phyloP scores from a whole-genome alignment of 2,329 filamentous ascomycete genomes.

The Neofusicoccum umdonicola region DNA sequence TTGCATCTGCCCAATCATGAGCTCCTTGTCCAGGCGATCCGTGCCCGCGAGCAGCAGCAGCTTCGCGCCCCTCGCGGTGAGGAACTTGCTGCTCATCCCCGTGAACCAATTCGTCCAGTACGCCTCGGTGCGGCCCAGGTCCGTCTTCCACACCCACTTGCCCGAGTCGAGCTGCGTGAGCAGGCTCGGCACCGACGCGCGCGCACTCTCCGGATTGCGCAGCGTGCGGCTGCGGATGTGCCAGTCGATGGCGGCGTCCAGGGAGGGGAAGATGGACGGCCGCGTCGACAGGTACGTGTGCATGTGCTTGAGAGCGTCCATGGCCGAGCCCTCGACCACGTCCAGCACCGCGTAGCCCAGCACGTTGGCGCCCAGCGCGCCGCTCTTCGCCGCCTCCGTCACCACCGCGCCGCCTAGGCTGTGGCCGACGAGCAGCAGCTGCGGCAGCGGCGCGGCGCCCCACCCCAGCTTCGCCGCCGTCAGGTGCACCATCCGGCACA shows the following conservation, averaged over 20 bases:
- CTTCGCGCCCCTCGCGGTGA: constrained; percentile 78
- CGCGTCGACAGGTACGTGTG: constrained; percentile 82
- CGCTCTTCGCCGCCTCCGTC: constrained; percentile 72
- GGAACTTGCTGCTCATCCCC: constrained; percentile 83
- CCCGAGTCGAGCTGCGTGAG: constrained; percentile 50
- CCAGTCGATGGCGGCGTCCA: constrained; percentile 86
- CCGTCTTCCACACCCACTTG: constrained; percentile 78
- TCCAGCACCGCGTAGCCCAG: constrained; percentile 89
- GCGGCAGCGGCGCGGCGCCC: constrained; percentile 60
- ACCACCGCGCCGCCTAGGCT: constrained; percentile 90
- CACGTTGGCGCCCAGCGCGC: constrained; percentile 63
- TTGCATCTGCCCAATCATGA: constrained; percentile 97
- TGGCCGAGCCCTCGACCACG: constrained; percentile 91
- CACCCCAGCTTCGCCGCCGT: constrained; percentile 70
- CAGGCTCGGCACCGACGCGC: constrained; percentile 81
- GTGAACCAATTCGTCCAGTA: constrained; percentile 96
- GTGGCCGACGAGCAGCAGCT: constrained; percentile 82
- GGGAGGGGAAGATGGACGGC: constrained; percentile 71
- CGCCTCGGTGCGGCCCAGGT: constrained; percentile 76
- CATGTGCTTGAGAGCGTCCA: constrained; percentile 94
- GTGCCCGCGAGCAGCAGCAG: constrained; percentile 82
- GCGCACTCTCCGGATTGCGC: constrained; percentile 77
- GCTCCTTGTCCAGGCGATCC: constrained; percentile 82
- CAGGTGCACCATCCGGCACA: constrained; percentile 66
- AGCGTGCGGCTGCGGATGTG: constrained; percentile 86